Evolutionary conservation across 768 basidiomycete genomes (phyloP), one percentile per base, ranked within the genome.

Genomic region (Lenzites betulinus): DNA sequence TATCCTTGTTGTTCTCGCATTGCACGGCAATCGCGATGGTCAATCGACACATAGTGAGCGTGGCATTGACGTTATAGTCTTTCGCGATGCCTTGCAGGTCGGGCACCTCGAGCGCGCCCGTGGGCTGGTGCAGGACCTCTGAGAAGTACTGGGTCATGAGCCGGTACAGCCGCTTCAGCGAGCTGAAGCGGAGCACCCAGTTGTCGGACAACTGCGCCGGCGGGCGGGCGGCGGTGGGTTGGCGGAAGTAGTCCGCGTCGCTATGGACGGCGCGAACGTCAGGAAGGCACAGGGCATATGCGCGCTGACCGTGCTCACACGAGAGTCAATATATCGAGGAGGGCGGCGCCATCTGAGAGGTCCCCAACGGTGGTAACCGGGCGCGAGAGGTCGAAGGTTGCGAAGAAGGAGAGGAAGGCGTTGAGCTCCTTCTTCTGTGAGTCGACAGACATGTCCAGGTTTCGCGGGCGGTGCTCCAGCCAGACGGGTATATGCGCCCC

Each of bases 141-240:
- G 87, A 83, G 67, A 90, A 90, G 73, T 94, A 96, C 69, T 93
- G 91, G 1, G 90, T 92, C 79, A 95, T 89, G 39, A 94, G 83
- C 46, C 93, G 83, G 74, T 93, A 95, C 51, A 95, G 80, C 23
- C 89, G 84, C 69, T 95, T 95, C 62, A 95, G 82, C 9, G 88
- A 74, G 73, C 82, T 88, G 73, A 94, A 93, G 13, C 93, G 86
- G 33, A 94, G 75, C 58, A 94, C 91, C 93, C 93, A 96, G 74
- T 92, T 95, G 68, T 93, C 92, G 12, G 89, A 84, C 2, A 80
- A 80, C 54, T 90, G 86, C 18, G 81, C 74, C 0, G 86, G 78
- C 6, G 83, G 76, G 12, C 88, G 83, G 20, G 30, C 30, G 30
- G 30, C 30, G 30, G 78, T 75, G 4, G 85, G 75, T 54, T 82